phyloP scores from a whole-genome alignment of 1,284 basidiomycete genomes.

The Fistulinella cinereoalba region DNA sequence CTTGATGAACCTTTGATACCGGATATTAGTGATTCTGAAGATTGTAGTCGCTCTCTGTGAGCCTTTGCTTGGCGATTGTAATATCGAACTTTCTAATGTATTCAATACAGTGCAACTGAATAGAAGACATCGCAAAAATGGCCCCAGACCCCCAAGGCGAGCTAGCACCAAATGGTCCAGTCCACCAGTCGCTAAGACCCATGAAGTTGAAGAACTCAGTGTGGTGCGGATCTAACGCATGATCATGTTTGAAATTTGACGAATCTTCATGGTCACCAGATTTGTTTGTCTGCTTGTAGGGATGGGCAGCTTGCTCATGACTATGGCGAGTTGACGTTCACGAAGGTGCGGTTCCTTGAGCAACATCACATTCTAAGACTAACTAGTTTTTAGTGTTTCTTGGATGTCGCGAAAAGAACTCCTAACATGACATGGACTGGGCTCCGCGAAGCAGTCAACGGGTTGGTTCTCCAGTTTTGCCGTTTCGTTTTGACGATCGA shows the following conservation, averaged over 20 bases:
- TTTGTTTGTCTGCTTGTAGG: constrained; percentile 31
- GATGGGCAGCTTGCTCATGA: constrained; percentile 26
- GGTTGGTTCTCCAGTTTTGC: neutral
- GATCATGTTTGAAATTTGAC: neutral
- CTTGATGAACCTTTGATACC: neutral
- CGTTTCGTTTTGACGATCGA: neutral
- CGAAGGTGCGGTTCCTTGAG: constrained; percentile 16
- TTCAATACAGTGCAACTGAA: constrained; percentile 14
- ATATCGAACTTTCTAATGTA: neutral
- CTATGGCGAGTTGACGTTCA: constrained; percentile 23
- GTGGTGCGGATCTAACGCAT: constrained; percentile 14
- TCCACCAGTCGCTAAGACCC: constrained; percentile 6
- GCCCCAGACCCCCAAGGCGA: neutral
- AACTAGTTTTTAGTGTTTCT: constrained; percentile 22
- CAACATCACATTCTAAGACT: neutral
- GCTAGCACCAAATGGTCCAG: constrained; percentile 2
- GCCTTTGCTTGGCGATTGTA: neutral
- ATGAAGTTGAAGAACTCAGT: constrained; percentile 12
- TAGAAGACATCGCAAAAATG: neutral
- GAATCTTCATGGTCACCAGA: constrained; percentile 12
- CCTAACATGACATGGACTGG: constrained; percentile 21
- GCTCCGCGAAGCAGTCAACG: constrained; percentile 22
- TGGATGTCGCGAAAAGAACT: constrained; percentile 15
- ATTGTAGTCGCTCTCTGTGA: constrained; percentile 11
- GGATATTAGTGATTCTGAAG: constrained; percentile 5